phyloP scores from a whole-genome alignment of 345 rosid genomes.

The Murraya paniculata region DNA sequence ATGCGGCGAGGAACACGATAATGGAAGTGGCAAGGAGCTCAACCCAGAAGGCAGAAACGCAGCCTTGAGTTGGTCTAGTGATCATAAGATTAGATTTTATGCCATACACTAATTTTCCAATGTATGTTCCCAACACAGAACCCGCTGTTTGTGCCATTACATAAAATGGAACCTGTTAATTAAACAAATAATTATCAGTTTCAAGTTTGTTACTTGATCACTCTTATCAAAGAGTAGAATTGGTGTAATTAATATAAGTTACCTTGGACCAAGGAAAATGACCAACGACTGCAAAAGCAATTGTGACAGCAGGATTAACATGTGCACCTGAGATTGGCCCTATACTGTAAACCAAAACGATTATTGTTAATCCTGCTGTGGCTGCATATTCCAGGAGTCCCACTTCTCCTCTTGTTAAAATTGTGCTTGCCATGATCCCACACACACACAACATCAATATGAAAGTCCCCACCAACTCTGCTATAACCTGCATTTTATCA shows the following conservation, averaged over 20 bases:
- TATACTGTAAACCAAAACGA: conserved; percentile 52
- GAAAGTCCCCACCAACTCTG: conserved; percentile 79
- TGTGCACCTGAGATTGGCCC: conserved; percentile 91
- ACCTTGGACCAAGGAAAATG: conserved; percentile 79
- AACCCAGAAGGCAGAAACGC: conserved; percentile 66
- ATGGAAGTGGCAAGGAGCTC: conserved; percentile 74
- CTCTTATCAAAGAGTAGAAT: not conserved
- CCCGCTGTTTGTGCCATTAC: conserved; percentile 66
- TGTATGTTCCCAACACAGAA: conserved; percentile 55
- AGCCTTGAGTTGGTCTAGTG: conserved; percentile 55
- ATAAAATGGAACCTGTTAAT: conserved; percentile 69
- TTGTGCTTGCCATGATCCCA: conserved; percentile 65
- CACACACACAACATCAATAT: conserved; percentile 67
- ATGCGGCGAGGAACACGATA: conserved; percentile 59
- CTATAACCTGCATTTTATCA: conserved; percentile 48
- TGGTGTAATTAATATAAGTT: not conserved
- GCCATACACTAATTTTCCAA: conserved; percentile 51
- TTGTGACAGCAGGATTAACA: conserved; percentile 80
- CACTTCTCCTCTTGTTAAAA: conserved; percentile 47
- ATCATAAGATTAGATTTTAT: conserved; percentile 51
- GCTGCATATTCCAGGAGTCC: conserved; percentile 73
- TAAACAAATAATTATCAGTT: not conserved
- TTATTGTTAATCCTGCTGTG: conserved; percentile 67
- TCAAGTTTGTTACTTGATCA: not conserved
- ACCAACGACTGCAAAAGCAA: conserved; percentile 70